Base-by-base conservation (phyloP, 2,329 filamentous ascomycete species). In the Cercospora sesami region DNA sequence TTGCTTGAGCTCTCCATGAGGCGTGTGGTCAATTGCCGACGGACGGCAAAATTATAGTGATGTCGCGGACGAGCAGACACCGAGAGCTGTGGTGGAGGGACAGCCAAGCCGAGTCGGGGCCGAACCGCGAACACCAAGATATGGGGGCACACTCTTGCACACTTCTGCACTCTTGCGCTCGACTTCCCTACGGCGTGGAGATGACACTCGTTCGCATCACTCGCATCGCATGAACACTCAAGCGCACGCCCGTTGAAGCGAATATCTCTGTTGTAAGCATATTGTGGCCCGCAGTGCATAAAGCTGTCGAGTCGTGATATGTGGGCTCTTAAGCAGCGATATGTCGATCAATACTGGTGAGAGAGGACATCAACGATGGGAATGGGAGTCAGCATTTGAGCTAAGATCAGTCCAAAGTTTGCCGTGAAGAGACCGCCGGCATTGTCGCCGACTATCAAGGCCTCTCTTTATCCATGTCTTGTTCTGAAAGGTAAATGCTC, bases 31-130 rank as follows among this genome's bases (percentile, higher is more conserved):
- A 65, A 59, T 28, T 9, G 63, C 63, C 63, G 63, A 65, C 63
- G 33, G 63, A 65, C 63, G 63, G 63, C 63, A 65, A 65, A 65
- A 65, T 60, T 53, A 55, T 58, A 10, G 31, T 60, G 28, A 60
- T 65, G 60, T 63, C 42, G 33, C 57, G 53, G 28, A 14, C 51
- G 63, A 59, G n/a, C 63, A 65, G 63, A 65, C 10, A 31, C 63
- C 53, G 63, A 65, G 62, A 57, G 42, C 42, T 31, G 42, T n/a
- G 42, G 30, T 59, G 55, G 55, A 33, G 55, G n/a, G 28, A 30
- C 48, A 26, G 36, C 18, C 33, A 26, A 33, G 42, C 31, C 60
- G 55, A 59, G 55, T 23, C 55, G 55, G 55, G 30, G 55, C 55
- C 55, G 55, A 59, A 59, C 28, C 28, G 55, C 28, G 28, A 21